These are phyloP conservation scores for Vinca minor DNA, from an alignment of 257 asterid genomes.

Conservation along the genomic window DNA sequence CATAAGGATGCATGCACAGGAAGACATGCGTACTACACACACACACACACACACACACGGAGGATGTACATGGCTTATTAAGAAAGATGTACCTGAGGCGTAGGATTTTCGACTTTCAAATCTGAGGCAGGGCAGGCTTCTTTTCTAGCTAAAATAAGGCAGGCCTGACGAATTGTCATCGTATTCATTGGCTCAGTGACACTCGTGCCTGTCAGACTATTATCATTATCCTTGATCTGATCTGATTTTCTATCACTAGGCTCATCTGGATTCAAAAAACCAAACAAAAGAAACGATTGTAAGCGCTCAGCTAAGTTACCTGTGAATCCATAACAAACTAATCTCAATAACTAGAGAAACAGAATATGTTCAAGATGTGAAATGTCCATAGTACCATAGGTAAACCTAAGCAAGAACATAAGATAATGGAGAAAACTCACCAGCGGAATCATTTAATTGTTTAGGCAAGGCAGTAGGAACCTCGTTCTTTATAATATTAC, in stretches of 20 bases:
- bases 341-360: background rate
- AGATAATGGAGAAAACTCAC: background rate
- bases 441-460: background rate
- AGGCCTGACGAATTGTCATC: background rate
- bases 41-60: background rate
- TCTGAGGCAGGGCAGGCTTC: background rate
- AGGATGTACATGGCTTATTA: background rate
- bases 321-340: background rate
- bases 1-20: too few relatives aligned
- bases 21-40: background rate
- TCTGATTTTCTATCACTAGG: background rate
- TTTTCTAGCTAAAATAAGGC: background rate
- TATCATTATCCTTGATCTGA: background rate
- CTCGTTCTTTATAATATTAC: background rate
- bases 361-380: too few relatives aligned
- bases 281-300: background rate
- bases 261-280: conserved; percentile 7
- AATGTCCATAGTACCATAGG: background rate
- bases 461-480: background rate
- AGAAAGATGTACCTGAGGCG: conserved; percentile 9
- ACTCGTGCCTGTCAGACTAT: background rate
- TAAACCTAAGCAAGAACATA: background rate
- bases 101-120: background rate
- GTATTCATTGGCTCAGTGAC: background rate
- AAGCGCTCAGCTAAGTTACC: background rate